phyloP scores from a whole-genome alignment of 306 rosid species.

The Rubus parviflorus region DNA sequence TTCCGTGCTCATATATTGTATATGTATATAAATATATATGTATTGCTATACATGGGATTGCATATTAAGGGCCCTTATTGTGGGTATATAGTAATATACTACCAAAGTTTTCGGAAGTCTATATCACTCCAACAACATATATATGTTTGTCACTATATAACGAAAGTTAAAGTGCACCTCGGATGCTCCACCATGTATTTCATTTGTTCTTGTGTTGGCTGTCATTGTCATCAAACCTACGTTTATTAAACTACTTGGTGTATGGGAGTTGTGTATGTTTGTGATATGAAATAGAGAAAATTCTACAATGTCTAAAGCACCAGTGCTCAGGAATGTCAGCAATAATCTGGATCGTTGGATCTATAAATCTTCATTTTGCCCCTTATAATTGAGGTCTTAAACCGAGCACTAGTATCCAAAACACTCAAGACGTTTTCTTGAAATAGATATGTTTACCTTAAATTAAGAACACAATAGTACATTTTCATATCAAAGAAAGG shows the following conservation, averaged over 20 bases:
- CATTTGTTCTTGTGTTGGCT: neutral
- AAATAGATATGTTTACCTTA: no score
- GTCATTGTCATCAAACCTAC: neutral
- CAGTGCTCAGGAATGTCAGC: no score
- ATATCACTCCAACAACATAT: slow-evolving; percentile 1
- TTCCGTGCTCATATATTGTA: neutral
- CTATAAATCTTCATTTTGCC: no score
- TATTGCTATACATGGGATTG: neutral
- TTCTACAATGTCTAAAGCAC: no score
- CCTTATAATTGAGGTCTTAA: no score
- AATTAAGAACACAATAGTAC: neutral
- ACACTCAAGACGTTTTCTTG: no score
- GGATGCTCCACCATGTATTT: slow-evolving; percentile 21
- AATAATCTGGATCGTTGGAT: no score
- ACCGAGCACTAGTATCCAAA: no score
- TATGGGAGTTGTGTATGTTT: neutral
- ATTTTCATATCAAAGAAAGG: neutral
- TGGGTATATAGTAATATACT: neutral
- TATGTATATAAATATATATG: neutral
- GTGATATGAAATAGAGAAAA: no score
- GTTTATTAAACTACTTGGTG: neutral
- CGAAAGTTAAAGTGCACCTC: slow-evolving; percentile 14
- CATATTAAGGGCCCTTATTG: neutral
- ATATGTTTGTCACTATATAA: neutral
- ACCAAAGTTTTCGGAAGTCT: neutral